These are phyloP conservation scores for Bocquillonia castaneifolia DNA, from an alignment of 441 rosid genomes.

Conservation along the genomic window DNA sequence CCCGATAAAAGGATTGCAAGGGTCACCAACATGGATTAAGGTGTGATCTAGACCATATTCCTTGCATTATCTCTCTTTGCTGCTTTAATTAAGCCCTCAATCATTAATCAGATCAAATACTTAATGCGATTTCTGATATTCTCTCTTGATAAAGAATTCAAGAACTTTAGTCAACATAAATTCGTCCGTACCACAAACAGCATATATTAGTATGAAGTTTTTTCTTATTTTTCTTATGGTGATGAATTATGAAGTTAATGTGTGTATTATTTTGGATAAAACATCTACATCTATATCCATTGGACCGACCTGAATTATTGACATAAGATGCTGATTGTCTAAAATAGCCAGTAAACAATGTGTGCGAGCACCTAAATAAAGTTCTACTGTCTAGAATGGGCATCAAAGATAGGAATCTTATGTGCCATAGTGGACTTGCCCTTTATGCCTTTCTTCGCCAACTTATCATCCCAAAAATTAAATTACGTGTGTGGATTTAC, in stretches of 20 bases:
- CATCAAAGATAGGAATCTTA: conserved; percentile 43
- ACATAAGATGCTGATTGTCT: conserved; percentile 25
- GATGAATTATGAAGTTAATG: neutral
- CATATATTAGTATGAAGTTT: too few relatives aligned
- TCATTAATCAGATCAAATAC: too few relatives aligned
- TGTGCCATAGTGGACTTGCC: conserved; percentile 43
- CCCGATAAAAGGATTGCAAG: neutral
- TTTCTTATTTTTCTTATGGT: too few relatives aligned
- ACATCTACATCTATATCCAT: neutral
- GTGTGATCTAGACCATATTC: neutral
- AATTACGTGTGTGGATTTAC: neutral
- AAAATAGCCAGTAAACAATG: neutral
- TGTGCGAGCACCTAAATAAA: neutral
- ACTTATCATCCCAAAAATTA: conserved; percentile 6
- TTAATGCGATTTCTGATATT: too few relatives aligned
- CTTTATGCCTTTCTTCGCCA: conserved; percentile 58
- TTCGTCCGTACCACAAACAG: too few relatives aligned
- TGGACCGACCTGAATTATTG: conserved; percentile 13
- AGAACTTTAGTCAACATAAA: too few relatives aligned
- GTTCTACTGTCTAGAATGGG: conserved; percentile 4
- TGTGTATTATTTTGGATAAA: neutral
- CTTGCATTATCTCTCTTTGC: neutral
- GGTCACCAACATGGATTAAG: neutral
- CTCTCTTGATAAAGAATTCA: too few relatives aligned
- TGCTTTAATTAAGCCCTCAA: neutral